Percentiles rank a stretch among this genome's conserved stretches.
phyloP scores from a whole-genome alignment of 2,329 filamentous ascomycete species.

The Aotearoamyces nothofagi region DNA sequence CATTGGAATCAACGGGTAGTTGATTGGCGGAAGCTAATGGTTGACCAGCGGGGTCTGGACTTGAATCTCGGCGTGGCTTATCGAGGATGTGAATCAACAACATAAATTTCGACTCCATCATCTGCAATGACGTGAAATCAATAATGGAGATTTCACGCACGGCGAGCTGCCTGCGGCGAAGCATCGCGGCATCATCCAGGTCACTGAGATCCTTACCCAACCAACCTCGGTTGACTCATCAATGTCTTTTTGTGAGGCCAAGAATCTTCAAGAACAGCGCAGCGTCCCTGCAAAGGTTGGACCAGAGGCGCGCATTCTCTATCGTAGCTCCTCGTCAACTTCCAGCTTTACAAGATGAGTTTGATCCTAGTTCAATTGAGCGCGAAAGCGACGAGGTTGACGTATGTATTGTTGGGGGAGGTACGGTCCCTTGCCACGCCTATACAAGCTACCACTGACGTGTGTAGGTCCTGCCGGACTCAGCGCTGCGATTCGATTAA shows the following conservation, averaged over 20 bases:
- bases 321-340: constrained; percentile 23
- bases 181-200: background rate
- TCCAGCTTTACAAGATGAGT: constrained; percentile 35
- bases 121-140: background rate
- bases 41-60: too few species aligned
- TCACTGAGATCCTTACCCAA: constrained; percentile 1
- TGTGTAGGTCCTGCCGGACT: constrained; percentile 68
- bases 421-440: constrained; percentile 22
- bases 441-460: background rate
- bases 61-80: too few species aligned
- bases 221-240: constrained; percentile 3
- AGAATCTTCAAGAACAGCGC: background rate
- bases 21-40: too few species aligned
- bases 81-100: too few species aligned
- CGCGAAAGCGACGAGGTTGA: constrained; percentile 89
- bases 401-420: constrained; percentile 90
- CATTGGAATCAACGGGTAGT: too few species aligned
- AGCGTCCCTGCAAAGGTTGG: constrained; percentile 4
- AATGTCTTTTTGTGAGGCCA: constrained; percentile 1
- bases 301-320: constrained; percentile 26
- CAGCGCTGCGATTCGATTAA: constrained; percentile 82
- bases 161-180: constrained; percentile 1
- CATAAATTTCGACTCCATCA: background rate
- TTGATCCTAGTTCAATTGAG: constrained; percentile 56
- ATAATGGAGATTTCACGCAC: background rate